Conservation (phyloP, 2,329 filamentous ascomycete genomes). For the Talaromyces sp. region DNA sequence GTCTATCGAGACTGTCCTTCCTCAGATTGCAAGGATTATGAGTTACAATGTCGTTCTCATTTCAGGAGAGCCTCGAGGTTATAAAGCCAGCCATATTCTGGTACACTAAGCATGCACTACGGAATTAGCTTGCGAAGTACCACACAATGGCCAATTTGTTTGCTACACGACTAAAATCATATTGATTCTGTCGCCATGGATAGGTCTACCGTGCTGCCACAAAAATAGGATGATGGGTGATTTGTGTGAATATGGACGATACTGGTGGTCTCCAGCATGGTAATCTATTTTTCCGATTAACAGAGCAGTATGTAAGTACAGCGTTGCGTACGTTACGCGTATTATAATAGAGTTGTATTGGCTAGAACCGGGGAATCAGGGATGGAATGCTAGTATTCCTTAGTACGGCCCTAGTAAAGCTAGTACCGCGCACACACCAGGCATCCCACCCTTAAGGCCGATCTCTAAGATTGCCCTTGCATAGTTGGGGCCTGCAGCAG, state of each 20-base stretch:
- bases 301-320: background rate
- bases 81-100: conserved; percentile 4
- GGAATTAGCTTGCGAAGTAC: conserved; percentile 9
- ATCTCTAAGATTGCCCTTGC: conserved; percentile 23
- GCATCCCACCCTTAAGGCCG: conserved; percentile 14
- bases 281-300: background rate
- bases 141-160: background rate
- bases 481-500: conserved; percentile 20
- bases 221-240: background rate
- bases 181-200: background rate
- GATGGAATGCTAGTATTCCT: conserved; percentile 2
- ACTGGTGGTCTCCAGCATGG: background rate
- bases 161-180: background rate
- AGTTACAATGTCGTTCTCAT: background rate
- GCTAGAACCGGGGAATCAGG: conserved; percentile 13
- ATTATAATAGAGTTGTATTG: conserved; percentile 4
- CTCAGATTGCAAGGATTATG: background rate
- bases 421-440: conserved; percentile 20
- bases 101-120: conserved; percentile 16
- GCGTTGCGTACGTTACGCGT: background rate
- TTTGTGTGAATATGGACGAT: background rate
- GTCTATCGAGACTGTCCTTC: background rate
- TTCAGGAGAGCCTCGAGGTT: conserved; percentile 4
- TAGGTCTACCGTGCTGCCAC: background rate
- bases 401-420: conserved; percentile 6